Percentiles rank a stretch among this genome's conserved stretches.
These are phyloP conservation scores for Biscogniauxia marginata DNA, from an alignment of 2,329 filamentous ascomycete genomes.

Conservation along the genomic window DNA sequence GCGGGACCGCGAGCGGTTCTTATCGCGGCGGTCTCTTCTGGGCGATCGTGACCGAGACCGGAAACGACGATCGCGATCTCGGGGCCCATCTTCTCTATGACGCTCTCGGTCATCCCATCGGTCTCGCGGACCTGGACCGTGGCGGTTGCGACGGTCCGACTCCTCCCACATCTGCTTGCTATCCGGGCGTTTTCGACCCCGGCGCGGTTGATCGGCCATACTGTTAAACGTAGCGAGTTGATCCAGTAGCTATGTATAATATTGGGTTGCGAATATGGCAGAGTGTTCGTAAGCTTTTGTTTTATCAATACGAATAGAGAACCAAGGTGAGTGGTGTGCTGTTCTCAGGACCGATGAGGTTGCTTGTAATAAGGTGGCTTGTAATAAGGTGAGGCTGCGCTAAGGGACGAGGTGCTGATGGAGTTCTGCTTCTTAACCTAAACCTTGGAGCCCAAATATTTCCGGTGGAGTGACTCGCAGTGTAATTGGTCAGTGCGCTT, in stretches of 20 bases:
- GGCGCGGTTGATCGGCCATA: slow-evolving; percentile 53
- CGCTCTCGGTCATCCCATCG: slow-evolving; percentile 30
- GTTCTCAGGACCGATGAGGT: not conserved
- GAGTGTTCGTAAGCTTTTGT: not conserved
- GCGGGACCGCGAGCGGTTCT: slow-evolving; percentile 37
- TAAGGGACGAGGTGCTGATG: slow-evolving; percentile 1
- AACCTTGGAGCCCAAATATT: slow-evolving; percentile 10
- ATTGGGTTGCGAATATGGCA: not conserved
- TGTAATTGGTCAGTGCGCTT: too few species aligned
- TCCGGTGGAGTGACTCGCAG: slow-evolving; percentile 15
- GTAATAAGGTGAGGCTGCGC: slow-evolving; percentile 4
- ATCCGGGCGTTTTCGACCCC: slow-evolving; percentile 45
- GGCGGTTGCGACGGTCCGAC: slow-evolving; percentile 40
- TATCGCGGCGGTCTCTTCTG: slow-evolving; percentile 29
- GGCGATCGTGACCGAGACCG: slow-evolving; percentile 26
- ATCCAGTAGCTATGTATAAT: slow-evolving; percentile 3
- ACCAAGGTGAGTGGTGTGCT: not conserved
- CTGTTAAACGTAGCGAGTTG: slow-evolving; percentile 4
- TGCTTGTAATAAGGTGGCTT: not conserved
- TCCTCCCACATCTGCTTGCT: slow-evolving; percentile 63
- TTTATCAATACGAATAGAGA: too few species aligned
- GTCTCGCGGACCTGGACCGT: slow-evolving; percentile 24
- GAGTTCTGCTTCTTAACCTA: not conserved
- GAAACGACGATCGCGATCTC: slow-evolving; percentile 29
- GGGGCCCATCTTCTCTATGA: slow-evolving; percentile 27